Evolutionary conservation across 345 rosid species (phyloP), one percentile per base, ranked within the genome.

Genomic region (Acer campestre): DNA sequence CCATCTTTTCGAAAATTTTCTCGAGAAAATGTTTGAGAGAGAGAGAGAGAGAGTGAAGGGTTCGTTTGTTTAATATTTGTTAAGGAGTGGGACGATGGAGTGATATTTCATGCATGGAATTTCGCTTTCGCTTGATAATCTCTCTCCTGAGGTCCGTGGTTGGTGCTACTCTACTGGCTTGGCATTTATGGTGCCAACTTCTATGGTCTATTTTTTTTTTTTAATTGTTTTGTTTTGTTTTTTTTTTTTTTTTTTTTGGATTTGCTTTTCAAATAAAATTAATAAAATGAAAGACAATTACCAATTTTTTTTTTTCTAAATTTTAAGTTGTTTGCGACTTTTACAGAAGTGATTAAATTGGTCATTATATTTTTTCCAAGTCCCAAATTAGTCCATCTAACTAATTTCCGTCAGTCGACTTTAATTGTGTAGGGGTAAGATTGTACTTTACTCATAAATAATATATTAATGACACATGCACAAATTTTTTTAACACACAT

Each of bases 1-100:
- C 69, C 86, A 84, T 84, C 84, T 80, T 84, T 1, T 2, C 61
- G 1, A 1, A 25, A 49, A 61, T 12, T 70, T 70, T 70, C 65
- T 58, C 48, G 48, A 64, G 48, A 64, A 46, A 49, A 18, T 0
- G 25, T 40, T 72, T 18, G 62, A 70, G 44, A 71, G 65, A 29
- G 0, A 12, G 51, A 61, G 25, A 2, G 51, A 61, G 25, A 2
- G 46, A 35, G 22, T 7, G 46, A 42, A 42, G 62, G 20, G 9
- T 63, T 61, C 14, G 22, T 44, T 73, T 38, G 65, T 22, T 31
- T 29, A 29, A 2, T 55, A 64, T 20, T 25, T 22, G 44, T 35
- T 35, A 35, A 35, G 53, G 18, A 22, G 78, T 67, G 48, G 31
- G 40, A 29, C 18, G 65, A 53, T 14, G 66, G 0, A 58, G 69